These are phyloP conservation scores for Solanum sejunctum DNA, from an alignment of 257 asterid genomes.

Conservation along the genomic window DNA sequence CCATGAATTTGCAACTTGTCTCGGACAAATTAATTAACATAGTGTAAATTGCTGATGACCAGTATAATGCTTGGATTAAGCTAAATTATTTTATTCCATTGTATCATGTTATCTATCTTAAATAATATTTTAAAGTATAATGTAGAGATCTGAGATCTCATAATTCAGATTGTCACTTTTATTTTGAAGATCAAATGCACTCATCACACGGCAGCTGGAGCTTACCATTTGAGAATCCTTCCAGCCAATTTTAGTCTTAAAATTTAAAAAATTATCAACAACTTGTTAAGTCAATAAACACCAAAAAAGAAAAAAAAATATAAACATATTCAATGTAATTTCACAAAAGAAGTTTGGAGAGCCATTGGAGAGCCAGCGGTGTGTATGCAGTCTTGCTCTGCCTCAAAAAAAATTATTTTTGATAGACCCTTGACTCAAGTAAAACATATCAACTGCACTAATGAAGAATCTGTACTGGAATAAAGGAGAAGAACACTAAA, in stretches of 20 bases:
- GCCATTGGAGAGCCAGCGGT: background rate
- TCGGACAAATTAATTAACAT: background rate
- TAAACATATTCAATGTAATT: background rate
- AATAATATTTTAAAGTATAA: background rate
- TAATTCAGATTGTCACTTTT: background rate
- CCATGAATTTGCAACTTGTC: background rate
- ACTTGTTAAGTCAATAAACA: background rate
- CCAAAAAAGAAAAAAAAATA: background rate
- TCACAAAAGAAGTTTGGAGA: background rate
- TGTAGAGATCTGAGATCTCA: background rate
- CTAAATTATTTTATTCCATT: background rate
- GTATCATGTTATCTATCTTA: background rate
- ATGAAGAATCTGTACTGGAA: background rate
- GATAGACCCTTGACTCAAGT: background rate
- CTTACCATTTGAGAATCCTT: background rate
- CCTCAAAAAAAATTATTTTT: background rate
- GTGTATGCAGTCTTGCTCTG: fast-evolving
- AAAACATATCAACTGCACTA: too few relatives aligned
- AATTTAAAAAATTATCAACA: background rate
- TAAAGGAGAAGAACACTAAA: background rate
- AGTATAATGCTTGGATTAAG: background rate
- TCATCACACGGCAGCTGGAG: background rate
- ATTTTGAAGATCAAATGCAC: background rate
- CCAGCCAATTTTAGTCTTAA: background rate
- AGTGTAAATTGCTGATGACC: background rate